Evolutionary conservation across 2,329 filamentous ascomycete genomes (phyloP).

Genomic region (Venturia asperata): DNA sequence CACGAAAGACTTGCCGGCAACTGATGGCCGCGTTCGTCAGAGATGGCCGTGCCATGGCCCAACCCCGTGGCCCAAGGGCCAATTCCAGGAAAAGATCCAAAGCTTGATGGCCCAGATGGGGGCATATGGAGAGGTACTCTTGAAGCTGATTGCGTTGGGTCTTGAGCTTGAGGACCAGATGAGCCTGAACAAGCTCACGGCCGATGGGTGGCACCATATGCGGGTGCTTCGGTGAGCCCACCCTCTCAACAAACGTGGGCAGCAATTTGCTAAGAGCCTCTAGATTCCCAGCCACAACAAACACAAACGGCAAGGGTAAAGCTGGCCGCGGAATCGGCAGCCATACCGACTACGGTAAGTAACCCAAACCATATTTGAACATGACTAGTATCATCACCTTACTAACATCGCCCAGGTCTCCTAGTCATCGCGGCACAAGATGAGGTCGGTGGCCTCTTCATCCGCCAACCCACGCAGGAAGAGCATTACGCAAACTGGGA

Average conservation of each 20-base stretch:
- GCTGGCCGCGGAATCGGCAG: conserved; percentile 46
- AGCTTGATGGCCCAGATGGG: conserved; percentile 39
- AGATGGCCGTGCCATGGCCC: conserved; percentile 46
- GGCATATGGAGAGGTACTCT: conserved; percentile 39
- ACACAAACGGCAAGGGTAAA: conserved; percentile 45
- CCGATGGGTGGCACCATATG: conserved; percentile 48
- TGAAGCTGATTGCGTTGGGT: conserved; percentile 42
- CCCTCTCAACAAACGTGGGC: no score
- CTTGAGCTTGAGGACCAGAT: conserved; percentile 35
- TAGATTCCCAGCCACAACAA: conserved; percentile 33
- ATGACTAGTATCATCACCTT: conserved; percentile 38
- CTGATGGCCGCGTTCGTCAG: conserved; percentile 35
- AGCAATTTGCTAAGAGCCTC: no score
- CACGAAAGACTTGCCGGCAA: conserved; percentile 40
- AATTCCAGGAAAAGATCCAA: conserved; percentile 37
- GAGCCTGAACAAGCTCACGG: conserved; percentile 37
- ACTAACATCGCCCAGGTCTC: background rate
- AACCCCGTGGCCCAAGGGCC: conserved; percentile 42
- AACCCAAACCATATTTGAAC: no score
- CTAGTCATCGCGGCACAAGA: conserved; percentile 46
- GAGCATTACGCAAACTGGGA: conserved; percentile 43
- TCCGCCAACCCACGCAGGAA: conserved; percentile 37
- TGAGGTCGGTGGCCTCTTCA: conserved; percentile 45
- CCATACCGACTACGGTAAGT: conserved; percentile 34
- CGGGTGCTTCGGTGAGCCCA: conserved; percentile 31